Percentiles rank a stretch among this genome's conserved stretches.
These are phyloP conservation scores for Tricholoma sp. DNA, from an alignment of 768 basidiomycete genomes.

Conservation along the genomic window DNA sequence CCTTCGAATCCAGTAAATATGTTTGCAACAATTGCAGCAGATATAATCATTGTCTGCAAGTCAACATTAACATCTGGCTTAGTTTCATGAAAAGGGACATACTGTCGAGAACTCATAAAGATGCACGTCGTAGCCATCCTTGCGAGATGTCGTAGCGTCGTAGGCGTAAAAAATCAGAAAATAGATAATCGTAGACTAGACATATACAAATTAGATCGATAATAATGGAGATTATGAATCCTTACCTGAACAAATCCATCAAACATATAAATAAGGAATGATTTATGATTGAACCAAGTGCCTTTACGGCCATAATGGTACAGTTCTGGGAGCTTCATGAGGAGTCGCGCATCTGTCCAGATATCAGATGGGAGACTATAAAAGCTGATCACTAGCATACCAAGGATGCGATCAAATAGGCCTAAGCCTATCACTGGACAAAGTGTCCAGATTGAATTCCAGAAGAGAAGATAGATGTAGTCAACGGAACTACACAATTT, in stretches of 20 bases:
- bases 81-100: conserved; percentile 17
- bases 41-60: conserved; percentile 72
- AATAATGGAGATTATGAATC: background rate
- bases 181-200: conserved; percentile 79
- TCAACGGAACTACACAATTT: conserved; percentile 52
- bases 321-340: conserved; percentile 89
- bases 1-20: conserved; percentile 87
- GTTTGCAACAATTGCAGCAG: conserved; percentile 72
- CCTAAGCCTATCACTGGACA: conserved; percentile 93
- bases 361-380: background rate
- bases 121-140: conserved; percentile 73
- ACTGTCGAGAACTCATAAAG: conserved; percentile 86
- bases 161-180: conserved; percentile 85
- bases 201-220: background rate
- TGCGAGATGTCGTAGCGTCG: conserved; percentile 60
- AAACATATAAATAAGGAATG: conserved; percentile 24
- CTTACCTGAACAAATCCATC: conserved; percentile 20
- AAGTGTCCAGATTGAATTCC: conserved; percentile 96
- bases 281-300: conserved; percentile 79
- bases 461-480: conserved; percentile 90
- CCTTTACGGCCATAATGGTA: conserved; percentile 82
- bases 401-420: conserved; percentile 87
- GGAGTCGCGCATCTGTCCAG: conserved; percentile 61
- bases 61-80: background rate
- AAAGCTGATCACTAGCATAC: conserved; percentile 31